Evolutionary conservation across 1,139 yeast genomes (phyloP), one percentile per base, ranked within the genome.

Genomic region (Tardiomyces digboiensis): DNA sequence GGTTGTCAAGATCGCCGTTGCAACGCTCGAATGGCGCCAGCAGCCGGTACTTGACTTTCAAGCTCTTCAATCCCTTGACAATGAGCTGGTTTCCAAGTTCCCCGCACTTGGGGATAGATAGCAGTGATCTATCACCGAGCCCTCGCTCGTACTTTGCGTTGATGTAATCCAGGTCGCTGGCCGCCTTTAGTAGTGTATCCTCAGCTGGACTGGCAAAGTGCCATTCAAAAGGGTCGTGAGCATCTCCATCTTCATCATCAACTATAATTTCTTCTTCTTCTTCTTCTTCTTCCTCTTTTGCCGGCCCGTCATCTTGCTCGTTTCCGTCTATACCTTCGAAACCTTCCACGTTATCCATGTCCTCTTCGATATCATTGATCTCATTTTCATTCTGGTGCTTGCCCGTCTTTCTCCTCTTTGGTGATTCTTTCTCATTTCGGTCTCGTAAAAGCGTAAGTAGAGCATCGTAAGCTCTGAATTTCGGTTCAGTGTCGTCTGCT

Each of bases 201-300:
- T 33, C 74, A 18, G 80, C 76, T 0, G 75, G 70, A 22, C 67
- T 64, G 44, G 81, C 83, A 60, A 82, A 89, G 59, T 89, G 97
- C 21, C 66, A 58, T 50, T 84, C 87, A 55, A 83, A 88, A 0
- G 95, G 86, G 40, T 72, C 77, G 16, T 62, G 65, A 7, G 55
- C 58, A 18, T 64, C 71, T 2, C 62, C 69, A 40, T 65, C 69
- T 7, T 62, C 64, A n/a, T 60, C 71, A 29, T 69, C 70, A 2
- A 60, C 66, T 1, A 53, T 62, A 13, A 59, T 64, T 4, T 63
- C 65, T 20, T 60, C 68, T 3, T 54, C 61, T 10, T 50, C 60
- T 14, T 48, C 55, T 2, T 56, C 64, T 2, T 53, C 59, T 2
- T 52, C 57, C 6, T 54, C 60, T 8, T 53, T 56, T 7, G 51